These are phyloP conservation scores for Thinopyrum elongatum DNA, from an alignment of 176 grass and related monocot genomes.

Conservation along the genomic window DNA sequence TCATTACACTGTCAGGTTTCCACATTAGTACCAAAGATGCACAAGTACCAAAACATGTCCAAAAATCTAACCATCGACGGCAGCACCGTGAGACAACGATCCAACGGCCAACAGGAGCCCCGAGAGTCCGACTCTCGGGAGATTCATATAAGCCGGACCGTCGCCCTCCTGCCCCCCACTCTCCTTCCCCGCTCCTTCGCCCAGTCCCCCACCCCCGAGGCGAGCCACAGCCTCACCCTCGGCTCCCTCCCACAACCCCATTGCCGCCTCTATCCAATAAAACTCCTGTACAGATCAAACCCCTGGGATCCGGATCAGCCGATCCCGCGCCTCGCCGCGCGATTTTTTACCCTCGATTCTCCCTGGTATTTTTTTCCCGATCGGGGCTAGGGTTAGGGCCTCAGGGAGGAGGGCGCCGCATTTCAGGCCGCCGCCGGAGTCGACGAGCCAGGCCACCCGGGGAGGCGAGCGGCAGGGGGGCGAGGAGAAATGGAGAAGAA, in stretches of 20 bases:
- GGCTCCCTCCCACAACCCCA: slow-evolving; percentile 1
- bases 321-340: background rate
- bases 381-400: slow-evolving; percentile 51
- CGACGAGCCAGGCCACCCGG: background rate
- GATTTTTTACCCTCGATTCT: background rate
- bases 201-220: background rate
- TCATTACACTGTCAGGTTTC: no score
- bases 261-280: slow-evolving; percentile 35
- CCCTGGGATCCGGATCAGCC: slow-evolving; percentile 33
- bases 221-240: background rate
- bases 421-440: slow-evolving; percentile 5
- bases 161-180: background rate
- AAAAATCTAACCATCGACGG: background rate
- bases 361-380: background rate
- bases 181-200: background rate
- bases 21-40: no score
- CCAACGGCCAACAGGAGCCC: background rate
- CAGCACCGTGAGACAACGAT: background rate
- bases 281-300: slow-evolving; percentile 31
- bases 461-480: background rate
- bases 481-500: slow-evolving; percentile 79
- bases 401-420: slow-evolving; percentile 15
- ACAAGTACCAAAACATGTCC: background rate
- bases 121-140: background rate
- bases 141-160: background rate